A percentile compares a stretch with the other conserved stretches of the same genome.
Evolutionary conservation across 2,329 filamentous ascomycete species (phyloP).

Genomic region (Lasiodiplodia sp.): DNA sequence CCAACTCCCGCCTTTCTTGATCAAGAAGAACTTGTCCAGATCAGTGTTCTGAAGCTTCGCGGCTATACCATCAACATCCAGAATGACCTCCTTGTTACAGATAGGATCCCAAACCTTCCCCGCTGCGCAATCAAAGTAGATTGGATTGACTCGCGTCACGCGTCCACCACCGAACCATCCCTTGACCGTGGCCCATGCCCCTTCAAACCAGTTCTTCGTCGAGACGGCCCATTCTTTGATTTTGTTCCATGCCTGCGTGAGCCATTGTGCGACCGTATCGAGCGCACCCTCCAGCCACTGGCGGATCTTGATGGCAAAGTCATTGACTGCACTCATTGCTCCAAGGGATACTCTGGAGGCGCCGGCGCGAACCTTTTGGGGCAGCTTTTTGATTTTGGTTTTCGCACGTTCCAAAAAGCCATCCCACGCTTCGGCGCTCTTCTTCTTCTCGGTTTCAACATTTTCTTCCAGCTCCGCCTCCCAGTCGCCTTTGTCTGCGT

Average conservation of each 20-base stretch:
- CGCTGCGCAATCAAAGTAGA: background rate
- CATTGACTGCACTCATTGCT: background rate
- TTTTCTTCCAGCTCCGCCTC: background rate
- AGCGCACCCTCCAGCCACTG: background rate
- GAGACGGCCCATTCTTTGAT: background rate
- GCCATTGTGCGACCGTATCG: background rate
- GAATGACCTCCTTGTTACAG: background rate
- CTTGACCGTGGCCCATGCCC: background rate
- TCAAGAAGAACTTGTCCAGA: background rate
- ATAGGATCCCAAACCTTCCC: background rate
- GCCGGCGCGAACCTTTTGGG: background rate
- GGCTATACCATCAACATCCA: background rate
- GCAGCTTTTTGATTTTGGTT: background rate
- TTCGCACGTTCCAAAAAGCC: background rate
- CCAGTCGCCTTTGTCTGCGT: background rate
- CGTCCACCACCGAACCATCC: background rate
- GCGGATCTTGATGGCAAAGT: background rate
- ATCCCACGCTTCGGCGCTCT: background rate
- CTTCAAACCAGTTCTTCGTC: background rate
- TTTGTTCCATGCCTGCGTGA: background rate
- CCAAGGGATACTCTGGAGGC: background rate
- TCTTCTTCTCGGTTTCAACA: background rate
- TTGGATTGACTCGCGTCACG: background rate
- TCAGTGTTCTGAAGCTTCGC: background rate
- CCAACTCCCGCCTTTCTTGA: background rate